A percentile compares a stretch with the other conserved stretches of the same genome.
These are phyloP conservation scores for Osmanthus fragrans DNA, from an alignment of 257 asterid species.

Conservation along the genomic window DNA sequence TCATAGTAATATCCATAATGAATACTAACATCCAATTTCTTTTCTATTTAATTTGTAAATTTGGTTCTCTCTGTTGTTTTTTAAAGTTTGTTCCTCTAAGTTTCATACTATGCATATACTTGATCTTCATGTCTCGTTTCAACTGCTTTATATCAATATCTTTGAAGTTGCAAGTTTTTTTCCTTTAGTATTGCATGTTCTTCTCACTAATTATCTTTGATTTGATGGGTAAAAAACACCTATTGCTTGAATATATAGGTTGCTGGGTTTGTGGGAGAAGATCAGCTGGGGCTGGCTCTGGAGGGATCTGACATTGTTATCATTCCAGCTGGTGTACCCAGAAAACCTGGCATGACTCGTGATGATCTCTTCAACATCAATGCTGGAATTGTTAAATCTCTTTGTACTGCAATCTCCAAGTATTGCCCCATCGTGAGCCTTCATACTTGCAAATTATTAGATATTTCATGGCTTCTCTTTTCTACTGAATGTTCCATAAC, in stretches of 20 bases:
- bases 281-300: slow-evolving; percentile 68
- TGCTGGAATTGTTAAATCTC: slow-evolving; percentile 87
- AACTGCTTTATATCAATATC: not conserved
- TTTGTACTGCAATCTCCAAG: slow-evolving; percentile 70
- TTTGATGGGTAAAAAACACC: not conserved
- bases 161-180: not conserved
- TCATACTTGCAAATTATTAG: too few relatives aligned
- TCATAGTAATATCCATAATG: not conserved
- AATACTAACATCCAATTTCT: not conserved
- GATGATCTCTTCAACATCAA: slow-evolving; percentile 88
- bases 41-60: too few relatives aligned
- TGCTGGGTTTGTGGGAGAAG: slow-evolving; percentile 66
- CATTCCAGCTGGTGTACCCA: slow-evolving; percentile 96
- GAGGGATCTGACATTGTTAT: slow-evolving; percentile 79
- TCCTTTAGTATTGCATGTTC: not conserved
- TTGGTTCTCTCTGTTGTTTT: too few relatives aligned
- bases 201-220: not conserved
- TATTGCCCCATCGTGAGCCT: slow-evolving; percentile 51
- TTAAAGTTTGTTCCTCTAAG: too few relatives aligned
- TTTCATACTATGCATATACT: too few relatives aligned
- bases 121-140: too few relatives aligned
- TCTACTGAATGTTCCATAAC: not conserved
- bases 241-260: slow-evolving; percentile 40
- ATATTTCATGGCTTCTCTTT: slow-evolving; percentile 24
- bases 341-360: slow-evolving; percentile 95